phyloP scores from a whole-genome alignment of 1,284 basidiomycete genomes.

The Sparassis latifolia region DNA sequence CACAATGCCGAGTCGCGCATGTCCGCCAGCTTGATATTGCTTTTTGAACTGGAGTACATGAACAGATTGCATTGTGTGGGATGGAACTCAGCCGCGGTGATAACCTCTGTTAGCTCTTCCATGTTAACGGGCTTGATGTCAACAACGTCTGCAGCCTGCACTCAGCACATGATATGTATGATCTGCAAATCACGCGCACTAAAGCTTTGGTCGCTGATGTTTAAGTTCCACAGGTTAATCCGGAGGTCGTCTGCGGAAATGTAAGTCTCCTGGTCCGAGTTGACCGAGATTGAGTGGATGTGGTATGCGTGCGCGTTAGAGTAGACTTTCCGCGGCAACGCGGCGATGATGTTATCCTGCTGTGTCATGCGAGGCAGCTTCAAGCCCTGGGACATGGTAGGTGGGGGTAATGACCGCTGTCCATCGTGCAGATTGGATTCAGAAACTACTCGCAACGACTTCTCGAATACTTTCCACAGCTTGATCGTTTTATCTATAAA shows the following conservation, averaged over 20 bases:
- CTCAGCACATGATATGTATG: not conserved
- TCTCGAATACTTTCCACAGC: slow-evolving; percentile 99
- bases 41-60: slow-evolving; percentile 99
- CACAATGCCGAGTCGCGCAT: slow-evolving; percentile 99
- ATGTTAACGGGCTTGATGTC: slow-evolving; percentile 99
- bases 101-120: slow-evolving; percentile 99
- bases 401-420: slow-evolving; percentile 58
- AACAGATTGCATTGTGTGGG: slow-evolving; percentile 97
- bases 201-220: slow-evolving; percentile 98
- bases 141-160: slow-evolving; percentile 78
- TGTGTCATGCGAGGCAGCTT: slow-evolving; percentile 85
- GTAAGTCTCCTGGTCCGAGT: slow-evolving; percentile 99
- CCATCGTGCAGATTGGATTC: slow-evolving; percentile 94
- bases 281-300: slow-evolving; percentile 99
- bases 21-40: slow-evolving; percentile 99
- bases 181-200: slow-evolving; percentile 53
- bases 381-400: slow-evolving; percentile 50
- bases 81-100: slow-evolving; percentile 99
- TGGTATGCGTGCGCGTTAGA: slow-evolving; percentile 99
- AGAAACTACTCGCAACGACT: slow-evolving; percentile 91
- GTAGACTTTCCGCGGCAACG: slow-evolving; percentile 97
- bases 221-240: slow-evolving; percentile 97
- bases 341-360: slow-evolving; percentile 98
- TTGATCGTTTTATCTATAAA: slow-evolving; percentile 97
- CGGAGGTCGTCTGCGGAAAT: slow-evolving; percentile 96